Evolutionary conservation across 2,329 filamentous ascomycete genomes (phyloP), one percentile per base, ranked within the genome.

Genomic region (Ophiostoma sp.): DNA sequence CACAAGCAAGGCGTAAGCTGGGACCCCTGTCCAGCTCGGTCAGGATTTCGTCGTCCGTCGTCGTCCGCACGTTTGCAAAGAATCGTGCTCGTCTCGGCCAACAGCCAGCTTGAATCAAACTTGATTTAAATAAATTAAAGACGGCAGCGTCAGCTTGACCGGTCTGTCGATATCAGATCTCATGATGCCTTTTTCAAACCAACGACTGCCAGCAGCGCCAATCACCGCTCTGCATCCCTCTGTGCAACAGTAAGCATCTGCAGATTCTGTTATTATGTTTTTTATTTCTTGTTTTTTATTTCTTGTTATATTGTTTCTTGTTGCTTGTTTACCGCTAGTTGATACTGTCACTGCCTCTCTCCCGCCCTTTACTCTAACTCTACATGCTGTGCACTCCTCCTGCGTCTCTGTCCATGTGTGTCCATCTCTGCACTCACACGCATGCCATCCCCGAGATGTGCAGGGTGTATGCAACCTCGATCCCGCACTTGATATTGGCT

Each of bases 391-490:
- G 23, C 52, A 4, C 23, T 13, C 11, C 8, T 57, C n/a, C 52
- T 57, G 52, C 52, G 13, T 57, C 10, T 20, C 52, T 13, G 52
- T 57, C 52, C 15, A 8, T 57, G n/a, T 57, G 1, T 48, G 20
- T 20, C 4, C 13, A 44, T 44, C 20, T 48, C 17, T 8, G 6
- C 44, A 48, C 17, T 7, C 5, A 48, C 44, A 48, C 44, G 8
- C 44, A 48, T 20, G 36, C 44, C 52, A 64, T 23, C 33, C 69
- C 66, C 69, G 69, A 68, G 66, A 68, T 70, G 69, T 68, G 69
- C 69, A 70, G 66, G 39, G 60, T 23, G 41, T 23, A 27, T 68
- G 66, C 35, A 54, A 68, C 54, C 15, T n/a, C 31, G 69, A 68
- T 68, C 69, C 67, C 68, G 66, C 64, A 67, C 48, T 41, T 36